A percentile compares a stretch with the other conserved stretches of the same genome.
Evolutionary conservation across 441 rosid genomes (phyloP).

Genomic region (Pelargonium cotyledonis): DNA sequence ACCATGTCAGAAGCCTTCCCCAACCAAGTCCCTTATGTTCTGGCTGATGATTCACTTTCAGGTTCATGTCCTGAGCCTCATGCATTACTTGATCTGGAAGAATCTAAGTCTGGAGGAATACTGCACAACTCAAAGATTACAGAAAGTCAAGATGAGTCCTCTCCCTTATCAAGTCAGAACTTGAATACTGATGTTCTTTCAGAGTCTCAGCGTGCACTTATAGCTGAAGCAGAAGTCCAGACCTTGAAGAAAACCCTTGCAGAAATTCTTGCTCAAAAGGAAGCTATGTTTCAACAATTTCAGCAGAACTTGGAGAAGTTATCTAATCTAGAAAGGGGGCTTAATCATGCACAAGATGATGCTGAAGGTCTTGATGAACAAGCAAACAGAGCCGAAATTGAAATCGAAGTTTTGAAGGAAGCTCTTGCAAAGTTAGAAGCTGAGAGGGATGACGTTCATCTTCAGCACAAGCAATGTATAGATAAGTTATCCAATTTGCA

Average conservation of each 20-base stretch:
- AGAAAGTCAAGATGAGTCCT: constrained; percentile 11
- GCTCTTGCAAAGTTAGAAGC: constrained; percentile 42
- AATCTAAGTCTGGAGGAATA: constrained; percentile 25
- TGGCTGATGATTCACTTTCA: constrained; percentile 41
- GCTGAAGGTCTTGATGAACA: constrained; percentile 44
- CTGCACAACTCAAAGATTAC: constrained; percentile 15
- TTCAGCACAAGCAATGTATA: constrained; percentile 42
- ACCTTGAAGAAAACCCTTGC: constrained; percentile 39
- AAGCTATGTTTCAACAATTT: constrained; percentile 38
- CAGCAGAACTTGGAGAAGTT: constrained; percentile 44
- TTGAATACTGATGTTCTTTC: constrained; percentile 22
- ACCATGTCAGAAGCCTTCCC: constrained; percentile 64
- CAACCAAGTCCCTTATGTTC: constrained; percentile 41
- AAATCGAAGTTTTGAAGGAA: constrained; percentile 45
- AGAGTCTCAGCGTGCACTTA: constrained; percentile 28
- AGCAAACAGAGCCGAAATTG: constrained; percentile 56
- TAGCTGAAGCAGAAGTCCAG: constrained; percentile 44
- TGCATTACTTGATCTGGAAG: constrained; percentile 34
- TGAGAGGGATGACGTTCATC: constrained; percentile 45
- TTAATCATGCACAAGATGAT: constrained; percentile 37
- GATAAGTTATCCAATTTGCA: constrained; percentile 45
- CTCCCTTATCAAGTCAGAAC: constrained; percentile 13
- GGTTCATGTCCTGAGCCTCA: constrained; percentile 30
- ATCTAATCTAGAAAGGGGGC: constrained; percentile 44
- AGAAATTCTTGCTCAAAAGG: constrained; percentile 50